Evolutionary conservation across 345 rosid species (phyloP).

Genomic region (Draba incana): DNA sequence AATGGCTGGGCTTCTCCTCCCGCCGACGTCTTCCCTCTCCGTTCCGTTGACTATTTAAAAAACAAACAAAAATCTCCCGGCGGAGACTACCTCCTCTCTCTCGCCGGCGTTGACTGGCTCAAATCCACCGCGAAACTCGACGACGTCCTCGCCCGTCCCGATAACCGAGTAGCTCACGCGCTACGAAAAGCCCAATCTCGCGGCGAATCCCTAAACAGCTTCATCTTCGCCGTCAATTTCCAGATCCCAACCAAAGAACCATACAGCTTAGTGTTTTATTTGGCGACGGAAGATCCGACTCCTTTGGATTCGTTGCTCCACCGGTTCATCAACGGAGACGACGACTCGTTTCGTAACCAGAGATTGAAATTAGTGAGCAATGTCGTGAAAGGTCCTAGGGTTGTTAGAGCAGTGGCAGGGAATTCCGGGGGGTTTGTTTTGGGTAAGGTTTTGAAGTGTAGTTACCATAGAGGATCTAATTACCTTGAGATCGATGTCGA

Average conservation of each 20-base stretch:
- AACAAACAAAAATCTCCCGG: slow-evolving; percentile 63
- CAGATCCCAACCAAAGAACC: slow-evolving; percentile 73
- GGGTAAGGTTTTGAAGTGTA: slow-evolving; percentile 64
- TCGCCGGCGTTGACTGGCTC: slow-evolving; percentile 91
- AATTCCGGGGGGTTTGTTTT: slow-evolving; percentile 65
- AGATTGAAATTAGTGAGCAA: slow-evolving; percentile 77
- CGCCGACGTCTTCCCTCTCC: slow-evolving; percentile 65
- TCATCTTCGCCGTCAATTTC: slow-evolving; percentile 72
- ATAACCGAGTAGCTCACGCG: slow-evolving; percentile 68
- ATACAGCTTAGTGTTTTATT: slow-evolving; percentile 66
- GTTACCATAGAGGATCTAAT: slow-evolving; percentile 67
- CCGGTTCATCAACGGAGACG: slow-evolving; percentile 59
- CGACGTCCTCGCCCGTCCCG: slow-evolving; percentile 67
- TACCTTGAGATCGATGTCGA: slow-evolving; percentile 85
- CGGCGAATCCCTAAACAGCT: slow-evolving; percentile 58
- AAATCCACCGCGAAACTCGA: slow-evolving; percentile 61
- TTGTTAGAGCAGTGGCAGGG: slow-evolving; percentile 71
- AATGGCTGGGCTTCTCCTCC: slow-evolving; percentile 94
- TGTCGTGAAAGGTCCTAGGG: slow-evolving; percentile 83
- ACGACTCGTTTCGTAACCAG: slow-evolving; percentile 58
- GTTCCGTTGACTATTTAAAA: slow-evolving; percentile 55
- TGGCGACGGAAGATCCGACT: slow-evolving; percentile 64
- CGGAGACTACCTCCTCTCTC: slow-evolving; percentile 66
- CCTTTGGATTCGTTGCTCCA: slow-evolving; percentile 58
- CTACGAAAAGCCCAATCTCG: slow-evolving; percentile 55